These are phyloP conservation scores for Myxozyma mucilagina DNA, from an alignment of 805 yeast genomes.

Conservation along the genomic window DNA sequence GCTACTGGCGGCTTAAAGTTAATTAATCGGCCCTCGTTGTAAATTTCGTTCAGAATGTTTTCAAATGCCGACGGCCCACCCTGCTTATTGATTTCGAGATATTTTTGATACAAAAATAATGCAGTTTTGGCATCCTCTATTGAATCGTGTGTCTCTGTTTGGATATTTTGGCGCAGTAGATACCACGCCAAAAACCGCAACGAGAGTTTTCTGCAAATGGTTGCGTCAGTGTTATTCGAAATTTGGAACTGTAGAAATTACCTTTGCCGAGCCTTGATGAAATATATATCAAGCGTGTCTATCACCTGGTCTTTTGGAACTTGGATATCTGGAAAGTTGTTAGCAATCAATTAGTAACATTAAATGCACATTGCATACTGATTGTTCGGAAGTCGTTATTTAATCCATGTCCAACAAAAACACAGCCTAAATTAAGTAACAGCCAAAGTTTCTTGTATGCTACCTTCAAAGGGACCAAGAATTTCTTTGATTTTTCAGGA, in stretches of 20 bases:
- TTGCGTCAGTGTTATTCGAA: neutral
- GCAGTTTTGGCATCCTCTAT: conserved; percentile 95
- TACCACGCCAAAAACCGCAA: conserved; percentile 84
- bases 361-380: conserved; percentile 37
- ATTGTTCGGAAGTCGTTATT: conserved; percentile 90
- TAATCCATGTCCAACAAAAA: conserved; percentile 93
- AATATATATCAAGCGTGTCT: conserved; percentile 82
- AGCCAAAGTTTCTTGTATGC: conserved; percentile 91
- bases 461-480: conserved; percentile 67
- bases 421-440: conserved; percentile 80
- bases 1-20: conserved; percentile 43
- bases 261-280: conserved; percentile 71
- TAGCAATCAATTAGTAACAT: neutral
- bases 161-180: conserved; percentile 72
- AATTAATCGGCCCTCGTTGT: conserved; percentile 46
- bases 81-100: conserved; percentile 56
- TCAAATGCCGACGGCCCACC: conserved; percentile 56
- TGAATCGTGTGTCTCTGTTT: conserved; percentile 92
- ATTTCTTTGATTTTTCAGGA: conserved; percentile 60
- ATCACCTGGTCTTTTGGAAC: conserved; percentile 84
- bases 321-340: conserved; percentile 52
- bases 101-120: conserved; percentile 69
- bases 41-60: conserved; percentile 61
- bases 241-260: neutral
- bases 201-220: conserved; percentile 53